A percentile compares a stretch with the other conserved stretches of the same genome.
phyloP scores from a whole-genome alignment of 2,329 filamentous ascomycete species.

The Raffaelea deltoideospora region DNA sequence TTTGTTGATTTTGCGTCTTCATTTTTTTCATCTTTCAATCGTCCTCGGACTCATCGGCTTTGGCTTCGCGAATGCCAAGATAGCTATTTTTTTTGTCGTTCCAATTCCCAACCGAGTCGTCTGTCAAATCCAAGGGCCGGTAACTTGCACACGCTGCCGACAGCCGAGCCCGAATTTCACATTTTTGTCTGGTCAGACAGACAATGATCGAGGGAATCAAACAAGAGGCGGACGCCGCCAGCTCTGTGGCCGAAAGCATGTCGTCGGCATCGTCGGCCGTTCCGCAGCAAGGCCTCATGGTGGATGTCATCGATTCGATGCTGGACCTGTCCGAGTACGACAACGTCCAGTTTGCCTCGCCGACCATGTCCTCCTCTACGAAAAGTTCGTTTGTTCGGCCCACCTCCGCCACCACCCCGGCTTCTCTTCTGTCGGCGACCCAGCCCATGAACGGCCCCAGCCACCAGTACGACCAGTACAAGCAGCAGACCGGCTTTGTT shows the following conservation, averaged over 20 bases:
- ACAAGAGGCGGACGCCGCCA: slow-evolving; percentile 7
- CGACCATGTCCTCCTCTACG: slow-evolving; percentile 42
- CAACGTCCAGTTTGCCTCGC: slow-evolving; percentile 42
- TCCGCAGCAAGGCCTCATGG: slow-evolving; percentile 16
- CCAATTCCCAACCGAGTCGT: too few relatives aligned
- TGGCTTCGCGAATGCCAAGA: too few relatives aligned
- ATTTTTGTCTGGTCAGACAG: not conserved
- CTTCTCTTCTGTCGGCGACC: slow-evolving; percentile 32
- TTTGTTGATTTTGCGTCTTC: too few relatives aligned
- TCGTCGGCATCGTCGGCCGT: slow-evolving; percentile 19
- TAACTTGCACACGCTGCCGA: too few relatives aligned
- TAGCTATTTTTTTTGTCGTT: too few relatives aligned
- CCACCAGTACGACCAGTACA: slow-evolving; percentile 89
- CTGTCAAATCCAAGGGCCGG: too few relatives aligned
- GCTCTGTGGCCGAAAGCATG: slow-evolving; percentile 9
- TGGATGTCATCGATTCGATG: slow-evolving; percentile 39
- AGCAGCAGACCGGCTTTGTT: slow-evolving; percentile 87
- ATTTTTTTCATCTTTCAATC: too few relatives aligned
- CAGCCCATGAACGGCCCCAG: slow-evolving; percentile 64
- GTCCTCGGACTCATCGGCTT: too few relatives aligned
- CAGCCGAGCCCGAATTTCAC: not conserved
- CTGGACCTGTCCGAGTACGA: slow-evolving; percentile 51
- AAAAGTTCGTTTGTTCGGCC: slow-evolving; percentile 31
- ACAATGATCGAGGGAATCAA: slow-evolving; percentile 7
- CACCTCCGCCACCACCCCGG: slow-evolving; percentile 20